These are phyloP conservation scores for Botrytis elliptica DNA, from an alignment of 2,329 filamentous ascomycete species.

Conservation along the genomic window DNA sequence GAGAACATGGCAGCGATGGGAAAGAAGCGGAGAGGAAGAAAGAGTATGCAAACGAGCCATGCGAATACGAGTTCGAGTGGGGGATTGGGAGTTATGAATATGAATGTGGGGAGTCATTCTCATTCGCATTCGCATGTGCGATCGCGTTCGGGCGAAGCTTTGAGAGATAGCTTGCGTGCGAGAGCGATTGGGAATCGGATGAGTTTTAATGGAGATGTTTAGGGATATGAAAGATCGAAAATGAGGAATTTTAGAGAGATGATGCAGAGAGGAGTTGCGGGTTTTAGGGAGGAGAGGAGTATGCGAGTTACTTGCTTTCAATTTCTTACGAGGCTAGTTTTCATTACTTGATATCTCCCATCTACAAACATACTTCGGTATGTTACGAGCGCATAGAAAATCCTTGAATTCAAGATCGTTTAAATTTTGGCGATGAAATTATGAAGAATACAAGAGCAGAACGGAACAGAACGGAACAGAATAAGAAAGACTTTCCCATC, in stretches of 20 bases:
- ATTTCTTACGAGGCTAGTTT: background rate
- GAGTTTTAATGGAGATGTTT: background rate
- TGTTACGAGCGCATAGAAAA: background rate
- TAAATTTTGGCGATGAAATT: background rate
- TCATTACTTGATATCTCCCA: background rate
- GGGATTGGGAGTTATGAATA: background rate
- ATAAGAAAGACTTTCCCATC: background rate
- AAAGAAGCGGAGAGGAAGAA: background rate
- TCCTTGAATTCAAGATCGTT: rapidly evolving
- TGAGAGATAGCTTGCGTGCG: background rate
- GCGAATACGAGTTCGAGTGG: background rate
- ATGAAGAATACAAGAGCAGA: background rate
- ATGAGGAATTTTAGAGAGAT: too few relatives aligned
- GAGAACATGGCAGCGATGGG: background rate
- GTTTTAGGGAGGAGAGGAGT: background rate
- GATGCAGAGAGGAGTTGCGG: background rate
- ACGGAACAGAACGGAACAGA: background rate
- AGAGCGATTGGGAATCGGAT: background rate
- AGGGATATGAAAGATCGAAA: too few relatives aligned
- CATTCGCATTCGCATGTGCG: background rate
- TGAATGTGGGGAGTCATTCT: background rate
- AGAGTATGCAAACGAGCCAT: background rate
- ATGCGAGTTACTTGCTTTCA: background rate
- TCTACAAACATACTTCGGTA: background rate
- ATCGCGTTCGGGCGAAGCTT: background rate